Percentiles rank a stretch among this genome's conserved stretches.
Evolutionary conservation across 257 asterid genomes (phyloP).

Genomic region (Solanum ossicruentum): DNA sequence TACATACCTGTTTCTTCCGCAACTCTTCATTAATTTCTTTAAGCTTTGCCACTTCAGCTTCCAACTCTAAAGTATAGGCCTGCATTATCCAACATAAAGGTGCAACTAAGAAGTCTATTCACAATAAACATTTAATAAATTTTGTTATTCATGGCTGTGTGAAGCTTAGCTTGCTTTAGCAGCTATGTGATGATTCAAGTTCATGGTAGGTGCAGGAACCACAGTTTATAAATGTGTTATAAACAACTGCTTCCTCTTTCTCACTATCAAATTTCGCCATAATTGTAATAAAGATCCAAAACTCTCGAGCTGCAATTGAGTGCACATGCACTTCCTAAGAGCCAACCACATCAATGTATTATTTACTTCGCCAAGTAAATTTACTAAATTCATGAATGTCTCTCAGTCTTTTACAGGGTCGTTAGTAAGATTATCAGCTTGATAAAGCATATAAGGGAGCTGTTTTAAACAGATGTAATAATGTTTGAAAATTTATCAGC

Average conservation of each 20-base stretch:
- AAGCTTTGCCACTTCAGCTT: constrained; percentile 83
- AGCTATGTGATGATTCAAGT: too few relatives aligned
- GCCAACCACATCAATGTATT: not conserved
- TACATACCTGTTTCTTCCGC: constrained; percentile 65
- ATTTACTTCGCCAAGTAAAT: not conserved
- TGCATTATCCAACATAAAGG: constrained; percentile 9
- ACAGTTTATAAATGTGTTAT: not conserved
- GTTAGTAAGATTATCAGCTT: not conserved
- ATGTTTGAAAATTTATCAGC: not conserved
- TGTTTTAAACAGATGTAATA: not conserved
- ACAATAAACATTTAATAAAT: not conserved
- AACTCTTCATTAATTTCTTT: constrained; percentile 57
- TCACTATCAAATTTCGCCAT: not conserved
- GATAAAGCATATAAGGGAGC: not conserved
- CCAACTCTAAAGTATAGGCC: constrained; percentile 91
- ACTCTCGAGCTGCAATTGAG: not conserved
- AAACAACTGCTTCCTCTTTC: not conserved
- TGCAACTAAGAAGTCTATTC: not conserved
- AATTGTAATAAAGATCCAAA: not conserved
- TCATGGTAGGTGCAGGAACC: not conserved
- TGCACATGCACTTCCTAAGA: not conserved
- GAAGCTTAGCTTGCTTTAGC: too few relatives aligned
- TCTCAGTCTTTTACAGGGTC: not conserved
- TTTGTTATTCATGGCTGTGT: not conserved
- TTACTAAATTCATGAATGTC: not conserved